Base-by-base conservation (phyloP, 2,329 filamentous ascomycete genomes). In the Fusarium sp. region DNA sequence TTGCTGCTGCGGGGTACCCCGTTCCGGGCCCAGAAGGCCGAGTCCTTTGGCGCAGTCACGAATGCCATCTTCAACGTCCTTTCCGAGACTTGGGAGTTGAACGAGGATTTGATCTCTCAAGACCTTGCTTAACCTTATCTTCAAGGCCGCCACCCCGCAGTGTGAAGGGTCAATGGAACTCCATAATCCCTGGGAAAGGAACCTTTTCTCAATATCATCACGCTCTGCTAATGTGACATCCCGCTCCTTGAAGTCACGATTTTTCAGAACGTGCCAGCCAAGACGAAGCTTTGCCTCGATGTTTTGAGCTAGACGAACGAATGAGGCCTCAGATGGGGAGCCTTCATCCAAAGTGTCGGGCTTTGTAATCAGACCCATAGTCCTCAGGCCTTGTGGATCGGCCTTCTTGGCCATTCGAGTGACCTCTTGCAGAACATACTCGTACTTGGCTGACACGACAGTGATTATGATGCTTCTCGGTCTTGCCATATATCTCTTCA, bases 361-460 rank as follows among this genome's bases (percentile, higher is more conserved):
- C 71, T 88, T 88, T 0, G 87, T 89, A 63, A 88, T 84, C 57
- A 88, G 80, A 4, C 86, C 85, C 0, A 88, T 71, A 0, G 86
- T 88, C 4, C 85, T 82, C 4, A 41, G n/a, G 0, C 80, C 77
- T 1, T 57, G 23, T 0, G 70, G 62, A 23, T 76, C 75, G 0
- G 71, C 58, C 4, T 53, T 23, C 8, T 66, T 56, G 4, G 86
- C 80, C 40, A 83, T 71, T 14, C 84, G 80, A 0, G 87, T 76
- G 6, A 91, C 83, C 6, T 82, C 77, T 69, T 92, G 89, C 31
- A 88, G 85, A 8, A 85, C 85, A 62, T 83, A 84, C 52, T 91
- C 85, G 36, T 82, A 83, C 50, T 84, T 85, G 2, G 86, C 86
- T 0, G 83, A 85, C 1, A 90, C 80, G 0, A 89, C 84, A 1